Conservation (phyloP, 2,329 filamentous ascomycete genomes). For the Neonectria punicea region DNA sequence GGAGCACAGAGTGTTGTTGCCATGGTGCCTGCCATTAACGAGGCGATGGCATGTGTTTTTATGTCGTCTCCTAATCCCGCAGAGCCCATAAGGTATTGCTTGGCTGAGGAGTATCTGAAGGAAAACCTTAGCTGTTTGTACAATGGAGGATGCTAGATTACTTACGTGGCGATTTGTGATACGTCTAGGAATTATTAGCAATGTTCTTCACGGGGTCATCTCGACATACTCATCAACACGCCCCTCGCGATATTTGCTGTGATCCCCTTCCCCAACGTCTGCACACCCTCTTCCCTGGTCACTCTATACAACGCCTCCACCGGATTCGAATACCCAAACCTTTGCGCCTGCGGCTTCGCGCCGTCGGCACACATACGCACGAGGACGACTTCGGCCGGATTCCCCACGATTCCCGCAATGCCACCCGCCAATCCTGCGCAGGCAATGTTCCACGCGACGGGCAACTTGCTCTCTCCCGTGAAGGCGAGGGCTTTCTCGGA, state of each 20-base stretch:
- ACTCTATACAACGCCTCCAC: slow-evolving; percentile 43
- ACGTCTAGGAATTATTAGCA: slow-evolving; percentile 47
- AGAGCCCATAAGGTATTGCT: slow-evolving; percentile 45
- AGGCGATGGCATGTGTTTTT: slow-evolving; percentile 53
- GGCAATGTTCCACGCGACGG: slow-evolving; percentile 48
- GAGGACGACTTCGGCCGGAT: slow-evolving; percentile 56
- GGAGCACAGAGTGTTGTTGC: slow-evolving; percentile 58
- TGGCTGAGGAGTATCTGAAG: slow-evolving; percentile 49
- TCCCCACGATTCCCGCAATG: slow-evolving; percentile 56
- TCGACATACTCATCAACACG: slow-evolving; percentile 54
- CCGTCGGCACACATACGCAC: slow-evolving; percentile 60
- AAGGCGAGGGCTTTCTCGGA: slow-evolving; percentile 42
- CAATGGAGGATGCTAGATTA: neutral
- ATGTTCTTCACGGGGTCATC: neutral
- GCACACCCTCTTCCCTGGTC: slow-evolving; percentile 51
- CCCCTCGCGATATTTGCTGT: slow-evolving; percentile 54
- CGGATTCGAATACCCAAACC: slow-evolving; percentile 53
- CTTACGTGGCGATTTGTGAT: slow-evolving; percentile 56
- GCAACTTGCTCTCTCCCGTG: slow-evolving; percentile 45
- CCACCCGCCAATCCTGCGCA: slow-evolving; percentile 55
- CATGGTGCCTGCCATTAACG: slow-evolving; percentile 56
- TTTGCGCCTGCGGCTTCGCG: slow-evolving; percentile 49
- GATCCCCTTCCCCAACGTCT: slow-evolving; percentile 52
- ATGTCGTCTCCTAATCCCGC: slow-evolving; percentile 50
- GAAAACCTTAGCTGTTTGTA: neutral